Base-by-base conservation (phyloP, 345 rosid genomes). In the Gynandropsis gynandra region DNA sequence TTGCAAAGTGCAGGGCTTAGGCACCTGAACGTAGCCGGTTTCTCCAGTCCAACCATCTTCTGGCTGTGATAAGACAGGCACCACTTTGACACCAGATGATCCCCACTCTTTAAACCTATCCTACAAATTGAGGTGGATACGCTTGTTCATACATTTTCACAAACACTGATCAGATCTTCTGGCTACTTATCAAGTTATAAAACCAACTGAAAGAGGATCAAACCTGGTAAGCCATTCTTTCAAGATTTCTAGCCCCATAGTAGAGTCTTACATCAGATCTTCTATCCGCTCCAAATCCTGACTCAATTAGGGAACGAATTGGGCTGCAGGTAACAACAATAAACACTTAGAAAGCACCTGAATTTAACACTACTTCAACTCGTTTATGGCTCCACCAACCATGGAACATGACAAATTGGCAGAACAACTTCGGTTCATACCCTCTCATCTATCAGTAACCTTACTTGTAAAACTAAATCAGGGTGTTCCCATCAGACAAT, bases 141-240 rank as follows among this genome's bases (percentile, higher is more conserved):
- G 10, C 44, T 43, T 15, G 9, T 16, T 43, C 45, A 44, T 21
- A 16, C 4, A 54, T 14, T 32, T 31, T 33, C n/a, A 38, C 27
- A 17, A 8, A 37, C 38, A 52, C 10, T 2, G 9, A 8, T 21
- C 32, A 9, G 19, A 18, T 14, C 46, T 8, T 40, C 7, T 34
- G 42, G 21, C 19, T 40, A 33, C 1, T 17, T 14, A 48, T 46
- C 24, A 13, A 15, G 16, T 13, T 59, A 14, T 13, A 24, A 53
- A 33, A 53, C n/a, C 7, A 47, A 27, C 19, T 5, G 54, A 4
- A 54, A 24, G 65, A 43, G 52, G 50, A 58, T 4, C 74, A 61
- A 72, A 92, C 98, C 95, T 85, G 95, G 59, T 87, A 92, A 55
- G 97, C 98, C 95, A 92, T 87, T 68, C 95, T 85, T 66, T 60